These are phyloP conservation scores for Astrothelium macrocarpum DNA, from an alignment of 495 filamentous ascomycete genomes.

Conservation along the genomic window DNA sequence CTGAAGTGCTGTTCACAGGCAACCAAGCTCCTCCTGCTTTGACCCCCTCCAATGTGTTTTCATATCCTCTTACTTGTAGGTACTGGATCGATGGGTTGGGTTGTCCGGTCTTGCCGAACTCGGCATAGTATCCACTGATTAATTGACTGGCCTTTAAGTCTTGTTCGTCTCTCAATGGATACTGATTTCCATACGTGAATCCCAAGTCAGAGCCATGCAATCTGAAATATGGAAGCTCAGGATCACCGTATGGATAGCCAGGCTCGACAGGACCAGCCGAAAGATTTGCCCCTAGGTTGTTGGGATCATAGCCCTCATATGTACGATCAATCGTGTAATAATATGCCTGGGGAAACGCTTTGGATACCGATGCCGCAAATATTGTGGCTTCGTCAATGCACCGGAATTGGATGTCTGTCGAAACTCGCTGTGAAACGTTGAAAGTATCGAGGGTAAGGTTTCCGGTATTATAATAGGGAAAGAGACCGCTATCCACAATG, in stretches of 20 bases:
- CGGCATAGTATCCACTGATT: slow-evolving; percentile 16
- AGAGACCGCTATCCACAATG: slow-evolving; percentile 35
- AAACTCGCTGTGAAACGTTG: slow-evolving; percentile 35
- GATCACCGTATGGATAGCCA: slow-evolving; percentile 31
- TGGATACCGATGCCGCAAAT: slow-evolving; percentile 30
- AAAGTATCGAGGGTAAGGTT: slow-evolving; percentile 38
- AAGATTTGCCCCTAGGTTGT: slow-evolving; percentile 29
- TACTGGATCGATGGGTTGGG: slow-evolving; percentile 19
- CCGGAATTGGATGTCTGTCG: slow-evolving; percentile 37
- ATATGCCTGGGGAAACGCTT: slow-evolving; percentile 33
- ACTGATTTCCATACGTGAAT: slow-evolving; percentile 21
- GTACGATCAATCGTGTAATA: slow-evolving; percentile 40
- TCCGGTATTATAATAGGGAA: slow-evolving; percentile 33
- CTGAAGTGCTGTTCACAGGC: slow-evolving; percentile 15
- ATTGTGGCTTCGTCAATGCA: slow-evolving; percentile 41
- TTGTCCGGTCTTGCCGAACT: slow-evolving; percentile 19
- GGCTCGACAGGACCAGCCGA: slow-evolving; percentile 23
- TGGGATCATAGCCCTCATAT: slow-evolving; percentile 33
- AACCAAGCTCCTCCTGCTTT: slow-evolving; percentile 13
- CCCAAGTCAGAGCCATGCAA: slow-evolving; percentile 25
- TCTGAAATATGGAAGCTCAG: slow-evolving; percentile 29
- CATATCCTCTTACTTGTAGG: slow-evolving; percentile 17
- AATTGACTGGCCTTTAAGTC: slow-evolving; percentile 18
- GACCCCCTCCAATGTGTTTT: slow-evolving; percentile 15
- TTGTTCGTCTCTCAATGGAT: slow-evolving; percentile 15